phyloP scores from a whole-genome alignment of 1,284 basidiomycete genomes.

The Sanghuangporus weigelae region DNA sequence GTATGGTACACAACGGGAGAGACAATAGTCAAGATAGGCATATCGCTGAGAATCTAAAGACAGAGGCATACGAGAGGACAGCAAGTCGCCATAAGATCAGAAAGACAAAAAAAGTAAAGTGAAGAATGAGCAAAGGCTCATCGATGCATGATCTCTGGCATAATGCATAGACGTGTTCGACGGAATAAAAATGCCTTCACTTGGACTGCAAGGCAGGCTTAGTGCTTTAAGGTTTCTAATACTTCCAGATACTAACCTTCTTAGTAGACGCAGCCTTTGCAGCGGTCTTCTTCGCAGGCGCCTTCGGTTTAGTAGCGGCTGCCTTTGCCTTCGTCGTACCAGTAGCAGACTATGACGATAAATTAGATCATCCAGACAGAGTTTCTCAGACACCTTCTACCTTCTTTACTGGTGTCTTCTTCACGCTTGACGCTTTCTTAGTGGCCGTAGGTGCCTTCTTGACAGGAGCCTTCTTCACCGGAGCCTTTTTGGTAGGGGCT shows the following conservation, averaged over 20 bases:
- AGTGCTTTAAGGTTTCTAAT: not conserved
- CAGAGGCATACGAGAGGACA: not conserved
- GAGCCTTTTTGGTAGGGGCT: slow-evolving; percentile 29
- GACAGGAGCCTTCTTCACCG: slow-evolving; percentile 29
- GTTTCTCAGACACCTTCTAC: slow-evolving; percentile 21
- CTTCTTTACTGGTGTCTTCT: slow-evolving; percentile 33
- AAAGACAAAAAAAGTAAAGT: not conserved
- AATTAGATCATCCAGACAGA: not conserved
- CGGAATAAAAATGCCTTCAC: not conserved
- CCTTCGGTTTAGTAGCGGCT: slow-evolving; percentile 31
- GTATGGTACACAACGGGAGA: not conserved
- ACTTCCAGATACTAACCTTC: not conserved
- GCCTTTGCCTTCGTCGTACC: slow-evolving; percentile 28
- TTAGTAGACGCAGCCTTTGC: slow-evolving; percentile 2
- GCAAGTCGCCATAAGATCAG: not conserved
- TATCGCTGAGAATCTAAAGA: not conserved
- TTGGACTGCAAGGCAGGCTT: not conserved
- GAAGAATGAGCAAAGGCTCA: not conserved
- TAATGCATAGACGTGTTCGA: not conserved
- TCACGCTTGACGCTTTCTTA: slow-evolving; percentile 22
- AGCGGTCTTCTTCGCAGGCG: slow-evolving; percentile 12
- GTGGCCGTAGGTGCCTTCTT: slow-evolving; percentile 24
- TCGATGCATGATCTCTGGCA: not conserved
- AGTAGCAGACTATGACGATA: slow-evolving; percentile 27
- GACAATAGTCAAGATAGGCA: not conserved